Base-by-base conservation (phyloP, 192 early-diverging fungal species). In the Thamnidium elegans region DNA sequence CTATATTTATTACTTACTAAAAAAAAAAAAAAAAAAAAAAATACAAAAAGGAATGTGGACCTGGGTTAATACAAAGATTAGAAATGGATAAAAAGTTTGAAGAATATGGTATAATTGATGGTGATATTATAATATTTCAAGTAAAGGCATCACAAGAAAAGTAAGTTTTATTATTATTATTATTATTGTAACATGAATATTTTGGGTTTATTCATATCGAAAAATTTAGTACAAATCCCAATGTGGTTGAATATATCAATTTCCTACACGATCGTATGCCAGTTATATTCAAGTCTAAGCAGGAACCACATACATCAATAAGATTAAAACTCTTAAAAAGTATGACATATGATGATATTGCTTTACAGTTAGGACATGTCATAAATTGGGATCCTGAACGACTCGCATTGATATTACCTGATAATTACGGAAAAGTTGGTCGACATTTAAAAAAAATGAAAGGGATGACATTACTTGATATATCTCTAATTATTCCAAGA, bases 1-100 rank as follows among this genome's bases (percentile, higher is more conserved):
- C n/a, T n/a, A n/a, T n/a, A n/a, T n/a, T n/a, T n/a, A n/a, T n/a
- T n/a, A n/a, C n/a, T n/a, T n/a, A n/a, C n/a, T n/a, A n/a, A n/a
- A n/a, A n/a, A n/a, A n/a, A n/a, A n/a, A n/a, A n/a, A n/a, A n/a
- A n/a, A n/a, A n/a, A n/a, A n/a, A n/a, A n/a, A n/a, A n/a, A n/a
- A n/a, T n/a, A n/a, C n/a, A n/a, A n/a, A n/a, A 52, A 92, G 82
- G 97, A 99, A 76, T 85, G 96, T 59, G 96, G 96, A 80, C 94
- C 95, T 1, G 83, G 79, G 11, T 86, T 95, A 87, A 89, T 97
- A 47, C 92, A 96, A 54, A 65, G 67, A 32, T 83, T 92, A 75
- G 85, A 91, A 55, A 34, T 68, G n/a, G 75, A 80, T 32, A 44
- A 63, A 32, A 89, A 88, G 0, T 93, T 94, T 73, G 47, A 55